Evolutionary conservation across 2,329 filamentous ascomycete species (phyloP), one percentile per base, ranked within the genome.

Genomic region (Aspergillus piperis): DNA sequence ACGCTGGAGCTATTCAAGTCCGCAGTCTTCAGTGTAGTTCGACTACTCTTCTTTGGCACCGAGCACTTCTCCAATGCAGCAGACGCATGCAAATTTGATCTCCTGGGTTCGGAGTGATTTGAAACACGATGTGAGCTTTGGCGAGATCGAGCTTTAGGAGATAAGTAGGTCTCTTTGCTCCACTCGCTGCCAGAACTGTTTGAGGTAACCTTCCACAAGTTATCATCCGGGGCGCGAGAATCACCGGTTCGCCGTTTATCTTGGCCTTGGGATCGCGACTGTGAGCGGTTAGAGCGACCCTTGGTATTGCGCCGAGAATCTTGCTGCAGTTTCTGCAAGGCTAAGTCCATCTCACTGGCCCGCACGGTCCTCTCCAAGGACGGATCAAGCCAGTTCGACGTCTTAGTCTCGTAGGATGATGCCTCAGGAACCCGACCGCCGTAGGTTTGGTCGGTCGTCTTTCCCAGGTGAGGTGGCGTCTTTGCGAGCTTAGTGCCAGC

Each of bases 1-100:
- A 82, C 72, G 62, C 80, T 82, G 7, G 76, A 76, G 13, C 76
- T 73, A 47, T 76, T 75, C 23, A 82, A 70, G 61, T 82, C 78
- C 11, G 69, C 70, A 32, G 73, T 73, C 44, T 71, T 72, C 64
- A 80, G 62, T 5, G 73, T 74, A 39, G 68, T 74, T 58, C 69
- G 75, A 63, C 76, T 77, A 51, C 72, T 76, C 62, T 77, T 78
- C 58, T 74, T 77, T 0, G 71, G 72, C 55, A 75, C 52, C 1
- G 62, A 57, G 21, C 62, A 67, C 56, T 71, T 72, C 4, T 58
- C 58, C 44, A 57, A 62, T 10, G 54, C 62, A 60, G 4, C 57
- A 51, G 13, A 65, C 65, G 56, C 65, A 54, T 51, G 58, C 41
- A 60, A 36, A 17, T 63, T 58, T 38, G 58, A 60, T 48, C 64